These are phyloP conservation scores for Chamaecrista fasciculata DNA, from an alignment of 306 rosid genomes.

Conservation along the genomic window DNA sequence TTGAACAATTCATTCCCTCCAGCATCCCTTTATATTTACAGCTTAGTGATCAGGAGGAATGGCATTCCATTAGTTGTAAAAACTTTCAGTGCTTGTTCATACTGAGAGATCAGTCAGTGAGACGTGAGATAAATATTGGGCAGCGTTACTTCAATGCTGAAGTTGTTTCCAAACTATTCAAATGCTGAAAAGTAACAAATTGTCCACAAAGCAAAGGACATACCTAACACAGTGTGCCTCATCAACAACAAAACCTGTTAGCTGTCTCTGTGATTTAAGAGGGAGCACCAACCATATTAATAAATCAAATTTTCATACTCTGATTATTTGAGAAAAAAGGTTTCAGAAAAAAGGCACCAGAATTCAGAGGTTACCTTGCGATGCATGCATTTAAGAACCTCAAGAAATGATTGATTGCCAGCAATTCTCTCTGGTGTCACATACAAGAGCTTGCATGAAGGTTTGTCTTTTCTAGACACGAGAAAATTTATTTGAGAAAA, in stretches of 20 bases:
- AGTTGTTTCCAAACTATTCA: conserved; percentile 1
- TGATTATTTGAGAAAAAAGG: conserved; percentile 4
- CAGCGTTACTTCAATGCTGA: conserved; percentile 26
- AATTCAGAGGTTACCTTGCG: conserved; percentile 54
- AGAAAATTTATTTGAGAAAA: conserved; percentile 27
- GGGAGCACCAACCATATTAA: conserved; percentile 33
- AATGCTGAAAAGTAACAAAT: conserved; percentile 9
- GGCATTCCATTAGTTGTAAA: conserved; percentile 26
- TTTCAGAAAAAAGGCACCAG: conserved; percentile 11
- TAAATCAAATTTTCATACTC: conserved; percentile 24
- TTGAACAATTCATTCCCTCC: conserved; percentile 9
- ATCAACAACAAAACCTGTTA: conserved; percentile 87
- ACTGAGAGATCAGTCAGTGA: conserved; percentile 6
- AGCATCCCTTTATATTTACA: background rate
- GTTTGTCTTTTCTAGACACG: conserved; percentile 75
- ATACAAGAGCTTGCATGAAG: conserved; percentile 94
- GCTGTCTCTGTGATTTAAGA: conserved; percentile 68
- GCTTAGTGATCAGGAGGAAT: background rate
- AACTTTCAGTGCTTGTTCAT: conserved; percentile 19
- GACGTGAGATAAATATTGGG: conserved; percentile 1
- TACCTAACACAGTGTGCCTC: conserved; percentile 99
- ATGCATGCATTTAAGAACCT: conserved; percentile 68
- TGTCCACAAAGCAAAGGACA: conserved; percentile 30
- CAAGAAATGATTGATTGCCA: conserved; percentile 65
- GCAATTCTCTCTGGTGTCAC: conserved; percentile 98